These are phyloP conservation scores for Pterula multifida DNA, from an alignment of 1,284 basidiomycete genomes.

Conservation along the genomic window DNA sequence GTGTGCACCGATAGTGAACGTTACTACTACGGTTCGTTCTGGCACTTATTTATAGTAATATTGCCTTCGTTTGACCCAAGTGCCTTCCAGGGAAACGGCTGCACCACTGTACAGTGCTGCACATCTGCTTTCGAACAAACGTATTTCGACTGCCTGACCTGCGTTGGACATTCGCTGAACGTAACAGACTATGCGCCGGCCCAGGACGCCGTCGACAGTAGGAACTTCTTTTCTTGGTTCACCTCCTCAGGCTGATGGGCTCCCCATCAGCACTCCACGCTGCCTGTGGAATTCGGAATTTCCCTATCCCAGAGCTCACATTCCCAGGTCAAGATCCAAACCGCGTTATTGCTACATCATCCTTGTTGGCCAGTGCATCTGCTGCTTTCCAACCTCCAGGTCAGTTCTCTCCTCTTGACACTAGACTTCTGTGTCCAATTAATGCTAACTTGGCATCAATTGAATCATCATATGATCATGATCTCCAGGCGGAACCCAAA, in stretches of 20 bases:
- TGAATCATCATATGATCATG: no score
- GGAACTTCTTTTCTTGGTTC: conserved; percentile 7
- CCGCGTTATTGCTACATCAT: conserved; percentile 15
- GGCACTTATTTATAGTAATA: neutral
- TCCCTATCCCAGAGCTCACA: conserved; percentile 18
- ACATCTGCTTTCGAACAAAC: conserved; percentile 18
- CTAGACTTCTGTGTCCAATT: no score
- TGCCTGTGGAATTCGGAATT: conserved; percentile 19
- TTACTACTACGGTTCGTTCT: neutral
- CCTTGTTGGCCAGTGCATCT: conserved; percentile 1
- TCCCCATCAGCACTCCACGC: conserved; percentile 19
- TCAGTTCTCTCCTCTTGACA: no score
- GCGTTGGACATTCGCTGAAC: conserved; percentile 19
- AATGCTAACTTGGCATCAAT: no score
- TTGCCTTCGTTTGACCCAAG: conserved; percentile 5
- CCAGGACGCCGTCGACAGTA: conserved; percentile 21
- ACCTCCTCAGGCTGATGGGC: neutral
- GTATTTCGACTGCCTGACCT: conserved; percentile 25
- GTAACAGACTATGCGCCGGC: conserved; percentile 15
- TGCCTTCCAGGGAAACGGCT: conserved; percentile 17
- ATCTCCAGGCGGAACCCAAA: no score
- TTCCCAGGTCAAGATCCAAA: conserved; percentile 29
- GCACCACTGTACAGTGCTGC: conserved; percentile 20
- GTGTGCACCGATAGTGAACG: neutral
- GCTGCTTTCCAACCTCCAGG: no score